phyloP scores from a whole-genome alignment of 2,329 filamentous ascomycete species.

The Claviceps monticola region DNA sequence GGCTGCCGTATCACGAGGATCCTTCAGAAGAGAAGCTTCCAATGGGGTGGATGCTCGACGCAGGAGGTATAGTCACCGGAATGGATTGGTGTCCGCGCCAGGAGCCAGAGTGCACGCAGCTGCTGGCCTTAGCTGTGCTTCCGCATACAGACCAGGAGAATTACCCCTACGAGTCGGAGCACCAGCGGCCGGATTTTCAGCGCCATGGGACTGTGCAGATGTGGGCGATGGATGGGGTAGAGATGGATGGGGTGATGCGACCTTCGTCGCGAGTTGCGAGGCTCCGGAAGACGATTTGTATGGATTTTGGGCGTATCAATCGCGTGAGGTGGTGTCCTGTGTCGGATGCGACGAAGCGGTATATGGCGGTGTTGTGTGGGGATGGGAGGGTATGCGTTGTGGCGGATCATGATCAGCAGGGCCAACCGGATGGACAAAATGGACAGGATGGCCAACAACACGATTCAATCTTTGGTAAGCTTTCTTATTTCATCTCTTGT shows the following conservation, averaged over 20 bases:
- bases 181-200: slow-evolving; percentile 22
- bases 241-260: slow-evolving; percentile 15
- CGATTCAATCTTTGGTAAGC: slow-evolving; percentile 28
- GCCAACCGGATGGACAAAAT: no score
- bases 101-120: slow-evolving; percentile 20
- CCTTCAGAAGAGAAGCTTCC: slow-evolving; percentile 10
- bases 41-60: slow-evolving; percentile 40
- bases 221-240: slow-evolving; percentile 28
- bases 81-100: slow-evolving; percentile 40
- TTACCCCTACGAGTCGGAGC: slow-evolving; percentile 24
- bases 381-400: slow-evolving; percentile 38
- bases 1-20: slow-evolving; percentile 17
- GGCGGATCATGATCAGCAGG: slow-evolving; percentile 14
- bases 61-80: slow-evolving; percentile 36
- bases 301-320: slow-evolving; percentile 35
- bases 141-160: slow-evolving; percentile 36
- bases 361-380: slow-evolving; percentile 33
- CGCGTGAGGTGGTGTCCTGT: slow-evolving; percentile 31
- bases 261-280: slow-evolving; percentile 23
- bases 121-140: slow-evolving; percentile 37
- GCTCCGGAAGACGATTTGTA: slow-evolving; percentile 31
- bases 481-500: background rate
- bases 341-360: slow-evolving; percentile 15
- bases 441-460: background rate
- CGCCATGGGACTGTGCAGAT: slow-evolving; percentile 37